Percentiles rank a stretch among this genome's conserved stretches.
Conservation (phyloP, 2,329 filamentous ascomycete species). For the Diplodia intermedia region DNA sequence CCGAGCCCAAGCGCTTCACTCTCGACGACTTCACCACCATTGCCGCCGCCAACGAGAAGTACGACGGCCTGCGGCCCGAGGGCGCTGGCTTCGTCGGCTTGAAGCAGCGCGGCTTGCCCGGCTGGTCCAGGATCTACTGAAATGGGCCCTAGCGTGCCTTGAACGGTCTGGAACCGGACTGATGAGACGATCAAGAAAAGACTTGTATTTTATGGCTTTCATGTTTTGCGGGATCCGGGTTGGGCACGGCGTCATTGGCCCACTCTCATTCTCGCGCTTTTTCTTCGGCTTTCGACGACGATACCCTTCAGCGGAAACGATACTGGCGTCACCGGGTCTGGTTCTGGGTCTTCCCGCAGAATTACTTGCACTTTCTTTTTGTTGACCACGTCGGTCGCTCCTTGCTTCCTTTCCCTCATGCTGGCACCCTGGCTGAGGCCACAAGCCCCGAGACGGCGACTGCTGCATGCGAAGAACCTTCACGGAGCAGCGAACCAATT, state of each 20-base stretch:
- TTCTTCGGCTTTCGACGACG: background rate
- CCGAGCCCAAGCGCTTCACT: conserved; percentile 21
- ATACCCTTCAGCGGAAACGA: background rate
- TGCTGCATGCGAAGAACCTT: background rate
- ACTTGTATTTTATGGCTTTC: background rate
- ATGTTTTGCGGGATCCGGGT: background rate
- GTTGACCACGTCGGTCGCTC: background rate
- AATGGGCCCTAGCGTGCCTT: background rate
- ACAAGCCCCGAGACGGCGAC: background rate
- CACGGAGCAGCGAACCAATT: background rate
- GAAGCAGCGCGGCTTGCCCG: conserved; percentile 12
- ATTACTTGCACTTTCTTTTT: background rate
- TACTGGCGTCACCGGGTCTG: background rate
- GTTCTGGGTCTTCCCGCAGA: background rate
- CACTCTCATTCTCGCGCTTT: background rate
- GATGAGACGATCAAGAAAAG: background rate
- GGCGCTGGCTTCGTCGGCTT: conserved; percentile 20
- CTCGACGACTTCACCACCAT: conserved; percentile 29
- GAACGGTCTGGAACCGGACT: background rate
- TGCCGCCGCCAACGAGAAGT: conserved; percentile 20
- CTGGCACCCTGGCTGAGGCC: background rate
- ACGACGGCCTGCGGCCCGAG: conserved; percentile 18
- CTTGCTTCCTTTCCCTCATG: background rate
- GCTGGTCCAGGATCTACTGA: conserved; percentile 21
- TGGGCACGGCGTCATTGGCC: background rate